Evolutionary conservation across 345 rosid genomes (phyloP), one percentile per base, ranked within the genome.

Genomic region (Eucalyptus grandis): DNA sequence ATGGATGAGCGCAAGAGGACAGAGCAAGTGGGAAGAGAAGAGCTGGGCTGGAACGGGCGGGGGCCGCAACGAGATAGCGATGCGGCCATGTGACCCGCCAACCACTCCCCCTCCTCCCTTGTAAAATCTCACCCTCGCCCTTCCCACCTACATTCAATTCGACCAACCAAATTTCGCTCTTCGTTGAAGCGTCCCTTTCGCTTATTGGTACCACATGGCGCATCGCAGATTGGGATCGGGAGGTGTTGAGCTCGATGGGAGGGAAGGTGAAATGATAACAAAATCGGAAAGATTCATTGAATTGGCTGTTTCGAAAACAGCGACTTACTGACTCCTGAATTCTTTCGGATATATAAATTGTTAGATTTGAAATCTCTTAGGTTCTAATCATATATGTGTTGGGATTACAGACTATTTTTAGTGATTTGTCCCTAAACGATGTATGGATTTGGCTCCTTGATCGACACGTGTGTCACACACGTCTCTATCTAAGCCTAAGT

Each of bases 1-100:
- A 30, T 53, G 88, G 40, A 34, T 6, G 44, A 31, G 69, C 58
- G 46, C 26, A 19, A 43, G 80, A 31, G 50, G 49, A 43, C 31
- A 22, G 34, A 47, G 26, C 30, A 53, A 87, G 83, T 43, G 88
- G 51, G 31, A 53, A 46, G 16, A 22, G 83, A 34, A 22, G 83
- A 19, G 49, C 34, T n/a, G 82, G 77, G 47, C 16, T 77, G 85
- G 85, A 77, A 21, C 24, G 49, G n/a, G n/a, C 46, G 72, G 88
- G 88, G 88, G 88, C 43, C 72, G 46, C 88, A 15, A 14, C 80
- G 22, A 11, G 88, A 87, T 65, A 15, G 81, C 81, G 77, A 87
- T 87, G 89, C n/a, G 56, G 83, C 83, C 89, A 87, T 65, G 83
- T 87, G 89, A 87, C 89, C 54, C n/a, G 81, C 51, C 89, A 87